phyloP scores from a whole-genome alignment of 129 eudicot genomes.

The Pittosporum tobira region DNA sequence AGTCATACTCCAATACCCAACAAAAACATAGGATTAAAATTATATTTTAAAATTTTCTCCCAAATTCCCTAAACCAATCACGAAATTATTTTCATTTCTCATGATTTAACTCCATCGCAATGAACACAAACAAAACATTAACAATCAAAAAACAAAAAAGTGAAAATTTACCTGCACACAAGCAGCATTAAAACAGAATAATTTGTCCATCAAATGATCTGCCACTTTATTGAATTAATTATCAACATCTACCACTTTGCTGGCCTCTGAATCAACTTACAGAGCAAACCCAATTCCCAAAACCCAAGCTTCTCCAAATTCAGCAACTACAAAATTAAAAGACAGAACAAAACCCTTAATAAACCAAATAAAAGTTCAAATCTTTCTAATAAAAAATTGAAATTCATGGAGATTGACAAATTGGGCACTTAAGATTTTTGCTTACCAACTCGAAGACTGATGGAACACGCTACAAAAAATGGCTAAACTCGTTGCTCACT shows the following conservation, averaged over 20 bases:
- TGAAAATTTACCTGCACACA: conserved; percentile 37
- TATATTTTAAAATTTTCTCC: no score
- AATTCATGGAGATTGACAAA: neutral
- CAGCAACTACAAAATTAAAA: conserved; percentile 8
- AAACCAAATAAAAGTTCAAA: conserved; percentile 3
- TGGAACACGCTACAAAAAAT: neutral
- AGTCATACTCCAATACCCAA: neutral
- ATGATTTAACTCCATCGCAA: conserved; percentile 16
- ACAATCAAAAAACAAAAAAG: neutral
- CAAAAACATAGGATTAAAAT: neutral
- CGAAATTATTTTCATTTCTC: neutral
- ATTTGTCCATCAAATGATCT: conserved; percentile 40
- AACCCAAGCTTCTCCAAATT: conserved; percentile 12
- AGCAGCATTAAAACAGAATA: conserved; percentile 31
- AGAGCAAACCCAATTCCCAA: conserved; percentile 23
- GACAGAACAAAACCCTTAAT: conserved; percentile 11
- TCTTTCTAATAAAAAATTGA: neutral
- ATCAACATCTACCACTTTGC: conserved; percentile 28
- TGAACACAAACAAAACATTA: neutral
- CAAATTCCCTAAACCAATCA: neutral
- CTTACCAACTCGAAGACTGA: conserved; percentile 2
- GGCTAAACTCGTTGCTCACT: neutral
- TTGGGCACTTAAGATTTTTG: neutral
- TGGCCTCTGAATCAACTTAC: conserved; percentile 5
- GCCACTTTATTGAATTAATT: neutral